A percentile compares a stretch with the other conserved stretches of the same genome.
These are phyloP conservation scores for Pharnaceum exiguum DNA, from an alignment of 148 eudicot species.

Conservation along the genomic window DNA sequence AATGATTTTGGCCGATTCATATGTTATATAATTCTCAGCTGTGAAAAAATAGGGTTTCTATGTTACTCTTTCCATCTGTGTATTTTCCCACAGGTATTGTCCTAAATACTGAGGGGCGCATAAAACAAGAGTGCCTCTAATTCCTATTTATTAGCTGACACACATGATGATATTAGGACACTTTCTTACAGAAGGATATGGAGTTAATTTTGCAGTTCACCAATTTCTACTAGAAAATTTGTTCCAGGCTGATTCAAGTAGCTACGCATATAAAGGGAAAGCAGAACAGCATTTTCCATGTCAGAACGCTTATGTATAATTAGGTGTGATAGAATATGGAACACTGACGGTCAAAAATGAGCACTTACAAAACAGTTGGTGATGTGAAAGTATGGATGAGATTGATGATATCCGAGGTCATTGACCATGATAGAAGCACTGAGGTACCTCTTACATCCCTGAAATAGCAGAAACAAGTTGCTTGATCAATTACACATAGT, in stretches of 20 bases:
- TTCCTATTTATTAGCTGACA: no score
- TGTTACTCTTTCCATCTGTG: no score
- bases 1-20: slow-evolving; percentile 4
- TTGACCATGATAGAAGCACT: neutral
- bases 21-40: slow-evolving; percentile 6
- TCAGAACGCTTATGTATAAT: neutral
- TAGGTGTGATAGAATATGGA: neutral
- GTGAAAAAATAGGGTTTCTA: neutral
- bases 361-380: neutral
- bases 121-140: no score
- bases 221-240: no score
- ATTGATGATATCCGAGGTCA: neutral
- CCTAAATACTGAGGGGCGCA: no score
- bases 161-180: no score
- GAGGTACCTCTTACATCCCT: neutral
- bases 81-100: no score
- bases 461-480: neutral
- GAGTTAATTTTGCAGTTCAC: no score
- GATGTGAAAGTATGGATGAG: neutral
- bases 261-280: neutral
- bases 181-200: no score
- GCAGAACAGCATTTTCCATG: neutral
- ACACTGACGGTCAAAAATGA: neutral
- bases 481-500: slow-evolving; percentile 5
- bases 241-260: no score